Evolutionary conservation across 257 asterid species (phyloP).

Genomic region (Przewalskia tangutica): DNA sequence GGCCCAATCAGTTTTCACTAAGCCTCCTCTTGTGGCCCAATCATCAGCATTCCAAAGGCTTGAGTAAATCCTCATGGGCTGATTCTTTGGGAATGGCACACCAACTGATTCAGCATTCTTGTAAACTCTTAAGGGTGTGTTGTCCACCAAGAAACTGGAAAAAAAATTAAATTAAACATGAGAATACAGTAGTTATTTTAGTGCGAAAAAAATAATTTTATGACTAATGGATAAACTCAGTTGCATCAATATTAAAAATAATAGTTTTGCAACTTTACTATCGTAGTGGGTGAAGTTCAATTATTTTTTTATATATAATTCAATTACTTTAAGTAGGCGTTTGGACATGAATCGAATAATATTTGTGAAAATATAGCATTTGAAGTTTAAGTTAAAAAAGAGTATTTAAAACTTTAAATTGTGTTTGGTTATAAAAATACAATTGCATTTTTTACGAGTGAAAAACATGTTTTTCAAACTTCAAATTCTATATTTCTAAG

Average conservation of each 20-base stretch:
- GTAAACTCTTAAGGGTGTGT: conserved; percentile 72
- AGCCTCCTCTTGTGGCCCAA: conserved; percentile 91
- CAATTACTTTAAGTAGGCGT: rapidly evolving
- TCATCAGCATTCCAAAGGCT: conserved; percentile 89
- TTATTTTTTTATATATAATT: too few relatives aligned
- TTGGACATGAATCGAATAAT: background rate
- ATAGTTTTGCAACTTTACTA: background rate
- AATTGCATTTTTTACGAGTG: background rate
- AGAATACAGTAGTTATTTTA: background rate
- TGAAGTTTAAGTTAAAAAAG: background rate
- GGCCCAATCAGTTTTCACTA: conserved; percentile 69
- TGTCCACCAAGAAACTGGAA: conserved; percentile 74
- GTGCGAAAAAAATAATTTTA: background rate
- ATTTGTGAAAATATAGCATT: background rate
- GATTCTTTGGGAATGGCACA: conserved; percentile 61
- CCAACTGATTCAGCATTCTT: conserved; percentile 59
- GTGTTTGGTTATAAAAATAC: background rate
- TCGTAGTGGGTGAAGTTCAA: background rate
- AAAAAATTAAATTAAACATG: background rate
- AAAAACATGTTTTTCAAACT: background rate
- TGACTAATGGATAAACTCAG: too few relatives aligned
- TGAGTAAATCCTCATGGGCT: conserved; percentile 77
- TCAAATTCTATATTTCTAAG: background rate
- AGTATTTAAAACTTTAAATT: background rate
- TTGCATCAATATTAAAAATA: too few relatives aligned